Evolutionary conservation across 2,329 filamentous ascomycete species (phyloP).

Genomic region (Cordyceps tenuipes): DNA sequence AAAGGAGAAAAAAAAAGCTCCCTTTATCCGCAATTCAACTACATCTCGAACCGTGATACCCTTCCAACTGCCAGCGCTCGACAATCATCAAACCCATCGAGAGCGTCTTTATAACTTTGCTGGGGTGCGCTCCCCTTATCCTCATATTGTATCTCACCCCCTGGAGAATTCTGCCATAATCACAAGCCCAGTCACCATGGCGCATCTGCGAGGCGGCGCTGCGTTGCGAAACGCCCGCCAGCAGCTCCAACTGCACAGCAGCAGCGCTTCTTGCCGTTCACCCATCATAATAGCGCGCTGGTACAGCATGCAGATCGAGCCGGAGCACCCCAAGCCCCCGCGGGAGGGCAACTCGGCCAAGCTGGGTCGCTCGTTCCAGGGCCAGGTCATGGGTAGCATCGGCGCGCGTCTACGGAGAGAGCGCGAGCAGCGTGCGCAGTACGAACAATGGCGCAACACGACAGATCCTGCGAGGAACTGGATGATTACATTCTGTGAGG

Average conservation of each 20-base stretch:
- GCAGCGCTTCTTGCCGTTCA: constrained; percentile 1
- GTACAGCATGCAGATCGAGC: constrained; percentile 30
- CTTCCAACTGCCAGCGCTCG: not conserved
- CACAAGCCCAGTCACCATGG: constrained; percentile 17
- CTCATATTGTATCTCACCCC: too few species aligned
- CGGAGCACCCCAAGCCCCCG: constrained; percentile 24
- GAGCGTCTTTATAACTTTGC: not conserved
- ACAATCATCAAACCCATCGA: not conserved
- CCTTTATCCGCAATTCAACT: not conserved
- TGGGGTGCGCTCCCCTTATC: not conserved
- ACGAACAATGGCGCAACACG: constrained; percentile 33
- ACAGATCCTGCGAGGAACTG: constrained; percentile 37
- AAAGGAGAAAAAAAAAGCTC: constrained; percentile 3
- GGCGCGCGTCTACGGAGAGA: constrained; percentile 46
- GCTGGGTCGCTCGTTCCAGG: constrained; percentile 40
- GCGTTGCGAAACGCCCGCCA: constrained; percentile 21
- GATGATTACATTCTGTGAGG: constrained; percentile 46
- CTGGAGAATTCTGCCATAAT: not conserved
- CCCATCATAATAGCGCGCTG: constrained; percentile 17
- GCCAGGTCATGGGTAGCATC: constrained; percentile 53
- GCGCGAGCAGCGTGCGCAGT: constrained; percentile 43
- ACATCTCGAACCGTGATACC: not conserved
- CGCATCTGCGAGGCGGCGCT: constrained; percentile 26
- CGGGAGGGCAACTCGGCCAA: constrained; percentile 29
- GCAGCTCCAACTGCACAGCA: constrained; percentile 4